These are phyloP conservation scores for Henckelia pumila DNA, from an alignment of 257 asterid species.

Conservation along the genomic window DNA sequence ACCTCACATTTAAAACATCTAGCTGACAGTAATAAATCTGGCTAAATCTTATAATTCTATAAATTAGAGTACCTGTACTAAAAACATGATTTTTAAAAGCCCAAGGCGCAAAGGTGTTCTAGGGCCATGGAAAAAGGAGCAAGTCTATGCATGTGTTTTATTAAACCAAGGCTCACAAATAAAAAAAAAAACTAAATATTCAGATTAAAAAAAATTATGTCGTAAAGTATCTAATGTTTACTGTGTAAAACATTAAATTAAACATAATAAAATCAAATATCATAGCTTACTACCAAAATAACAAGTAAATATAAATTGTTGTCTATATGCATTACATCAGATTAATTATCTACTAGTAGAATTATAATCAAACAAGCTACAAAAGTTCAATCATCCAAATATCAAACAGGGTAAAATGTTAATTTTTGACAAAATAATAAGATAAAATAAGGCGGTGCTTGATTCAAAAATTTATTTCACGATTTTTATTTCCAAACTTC, in stretches of 20 bases:
- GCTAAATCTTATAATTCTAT: not conserved
- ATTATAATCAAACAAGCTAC: too few species aligned
- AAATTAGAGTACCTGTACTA: not conserved
- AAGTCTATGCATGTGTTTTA: not conserved
- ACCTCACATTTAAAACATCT: not conserved
- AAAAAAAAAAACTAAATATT: too few species aligned
- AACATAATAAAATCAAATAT: not conserved
- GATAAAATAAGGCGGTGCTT: not conserved
- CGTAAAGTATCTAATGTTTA: not conserved
- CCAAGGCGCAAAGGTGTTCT: not conserved
- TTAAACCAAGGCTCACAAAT: not conserved
- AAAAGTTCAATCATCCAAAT: not conserved
- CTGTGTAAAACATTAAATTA: not conserved
- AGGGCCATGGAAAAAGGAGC: not conserved
- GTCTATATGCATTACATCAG: not conserved
- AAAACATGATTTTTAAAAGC: not conserved
- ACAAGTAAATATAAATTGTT: too few species aligned
- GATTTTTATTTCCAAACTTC: too few species aligned
- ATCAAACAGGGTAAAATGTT: too few species aligned
- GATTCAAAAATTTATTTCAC: not conserved
- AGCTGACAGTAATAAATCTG: not conserved
- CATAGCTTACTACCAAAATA: too few species aligned
- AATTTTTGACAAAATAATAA: not conserved
- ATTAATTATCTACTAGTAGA: not conserved
- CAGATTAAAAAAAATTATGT: too few species aligned